Evolutionary conservation across 768 basidiomycete species (phyloP), one percentile per base, ranked within the genome.

Genomic region (Kwoniella shandongensis): DNA sequence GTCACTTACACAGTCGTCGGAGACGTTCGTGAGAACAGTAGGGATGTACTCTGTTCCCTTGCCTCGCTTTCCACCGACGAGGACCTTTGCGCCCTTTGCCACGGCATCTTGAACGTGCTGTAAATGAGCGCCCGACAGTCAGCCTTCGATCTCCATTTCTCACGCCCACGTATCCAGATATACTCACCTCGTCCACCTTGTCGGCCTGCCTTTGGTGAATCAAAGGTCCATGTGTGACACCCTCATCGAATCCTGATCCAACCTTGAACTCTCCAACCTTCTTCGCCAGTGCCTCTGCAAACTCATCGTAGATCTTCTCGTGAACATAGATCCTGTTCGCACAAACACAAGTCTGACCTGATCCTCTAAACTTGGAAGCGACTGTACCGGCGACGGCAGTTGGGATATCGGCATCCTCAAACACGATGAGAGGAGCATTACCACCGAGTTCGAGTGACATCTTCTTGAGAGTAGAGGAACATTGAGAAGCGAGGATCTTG

Each of bases 371-470:
- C 61, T 79, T 79, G 51, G 57, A 54, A 4, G 61, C 72, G 46
- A 73, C 72, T 59, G 58, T 73, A 83, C 93, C 89, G 63, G 86
- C 85, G 6, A 99, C 90, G 26, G 96, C 96, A 54, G 87, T 85
- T 46, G 91, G 89, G 49, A 99, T 82, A 73, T 98, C 86, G 0
- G 92, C 94, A 70, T 98, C 96, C 62, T 91, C 88, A 74, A 99
- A 98, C 6, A 99, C 77, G 65, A 98, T 96, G 77, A 99, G 92
- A 0, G 94, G 88, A 0, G 93, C 85, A 65, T 98, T 98, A 26
- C 96, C 70, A 51, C 62, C 71, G 1, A 73, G 58, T 49, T 73
- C 71, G 46, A 78, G 66, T 20, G 66, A 69, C 51, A 76, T 66
- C 67, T 79, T 79, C 65, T 79, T 79, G 13, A 78, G 56, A 1